These are phyloP conservation scores for Trichoderma koningii DNA, from an alignment of 2,329 filamentous ascomycete genomes.

Conservation along the genomic window DNA sequence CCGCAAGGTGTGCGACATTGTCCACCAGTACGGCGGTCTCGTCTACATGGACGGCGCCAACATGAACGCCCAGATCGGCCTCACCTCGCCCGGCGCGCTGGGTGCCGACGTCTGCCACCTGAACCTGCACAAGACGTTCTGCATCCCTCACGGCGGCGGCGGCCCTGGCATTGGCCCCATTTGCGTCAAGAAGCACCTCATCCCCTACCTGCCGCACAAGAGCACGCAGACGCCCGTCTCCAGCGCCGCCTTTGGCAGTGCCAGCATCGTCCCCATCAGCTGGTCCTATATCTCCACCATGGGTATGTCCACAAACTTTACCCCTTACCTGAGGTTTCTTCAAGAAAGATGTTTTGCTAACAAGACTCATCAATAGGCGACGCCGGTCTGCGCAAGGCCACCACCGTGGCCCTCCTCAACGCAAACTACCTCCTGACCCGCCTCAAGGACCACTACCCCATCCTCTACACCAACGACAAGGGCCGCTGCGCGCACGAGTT, in stretches of 20 bases:
- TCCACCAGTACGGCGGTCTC: slow-evolving; percentile 85
- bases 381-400: slow-evolving; percentile 81
- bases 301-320: slow-evolving; percentile 52
- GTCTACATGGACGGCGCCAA: slow-evolving; percentile 99
- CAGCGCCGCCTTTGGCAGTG: slow-evolving; percentile 82
- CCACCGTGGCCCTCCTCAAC: slow-evolving; percentile 89
- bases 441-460: slow-evolving; percentile 81
- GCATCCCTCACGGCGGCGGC: slow-evolving; percentile 93
- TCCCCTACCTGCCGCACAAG: slow-evolving; percentile 61
- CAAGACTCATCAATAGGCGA: slow-evolving; percentile 28
- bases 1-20: slow-evolving; percentile 80
- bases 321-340: not conserved
- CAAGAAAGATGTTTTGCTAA: not conserved
- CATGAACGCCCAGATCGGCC: slow-evolving; percentile 96
- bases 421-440: slow-evolving; percentile 94
- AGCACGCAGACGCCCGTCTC: slow-evolving; percentile 63
- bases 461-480: slow-evolving; percentile 89
- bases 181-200: slow-evolving; percentile 81
- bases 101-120: slow-evolving; percentile 96
- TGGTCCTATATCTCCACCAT: slow-evolving; percentile 97
- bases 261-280: slow-evolving; percentile 89
- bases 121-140: slow-evolving; percentile 98
- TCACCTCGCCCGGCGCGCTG: slow-evolving; percentile 92
- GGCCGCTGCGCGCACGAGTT: slow-evolving; percentile 95
- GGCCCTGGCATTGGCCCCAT: slow-evolving; percentile 94